Conservation (phyloP, 2,329 filamentous ascomycete species). For the Xylaria sp. region DNA sequence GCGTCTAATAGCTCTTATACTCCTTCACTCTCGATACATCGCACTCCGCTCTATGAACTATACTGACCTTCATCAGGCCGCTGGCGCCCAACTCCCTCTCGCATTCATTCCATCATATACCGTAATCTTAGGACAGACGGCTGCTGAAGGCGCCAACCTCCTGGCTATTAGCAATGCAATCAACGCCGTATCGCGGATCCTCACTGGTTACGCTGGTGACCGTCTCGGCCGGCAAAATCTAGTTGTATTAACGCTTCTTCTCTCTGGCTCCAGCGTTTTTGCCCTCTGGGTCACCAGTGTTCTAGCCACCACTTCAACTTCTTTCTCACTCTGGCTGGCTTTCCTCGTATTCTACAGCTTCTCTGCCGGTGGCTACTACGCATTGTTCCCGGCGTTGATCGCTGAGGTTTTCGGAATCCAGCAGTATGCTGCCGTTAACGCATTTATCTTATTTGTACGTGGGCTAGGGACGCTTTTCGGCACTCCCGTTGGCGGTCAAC, state of each 20-base stretch:
- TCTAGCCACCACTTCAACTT: constrained; percentile 43
- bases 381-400: constrained; percentile 57
- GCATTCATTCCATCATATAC: constrained; percentile 60
- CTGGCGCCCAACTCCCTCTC: constrained; percentile 58
- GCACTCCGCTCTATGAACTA: neutral
- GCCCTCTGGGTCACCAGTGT: constrained; percentile 52
- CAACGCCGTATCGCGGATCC: constrained; percentile 57
- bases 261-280: constrained; percentile 52
- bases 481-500: constrained; percentile 56
- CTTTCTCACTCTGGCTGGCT: constrained; percentile 52
- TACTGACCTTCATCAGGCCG: constrained; percentile 50
- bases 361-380: constrained; percentile 57
- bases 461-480: constrained; percentile 58
- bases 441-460: constrained; percentile 57
- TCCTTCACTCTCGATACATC: neutral
- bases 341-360: constrained; percentile 57
- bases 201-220: constrained; percentile 58
- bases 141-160: constrained; percentile 55
- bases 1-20: neutral
- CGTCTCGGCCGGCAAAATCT: constrained; percentile 59
- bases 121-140: constrained; percentile 54
- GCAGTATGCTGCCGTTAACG: constrained; percentile 59
- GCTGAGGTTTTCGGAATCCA: constrained; percentile 60
- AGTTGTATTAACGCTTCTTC: constrained; percentile 54
- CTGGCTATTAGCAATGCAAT: constrained; percentile 58